Evolutionary conservation across 257 asterid genomes (phyloP), one percentile per base, ranked within the genome.

Genomic region (Solanum appendiculatum): DNA sequence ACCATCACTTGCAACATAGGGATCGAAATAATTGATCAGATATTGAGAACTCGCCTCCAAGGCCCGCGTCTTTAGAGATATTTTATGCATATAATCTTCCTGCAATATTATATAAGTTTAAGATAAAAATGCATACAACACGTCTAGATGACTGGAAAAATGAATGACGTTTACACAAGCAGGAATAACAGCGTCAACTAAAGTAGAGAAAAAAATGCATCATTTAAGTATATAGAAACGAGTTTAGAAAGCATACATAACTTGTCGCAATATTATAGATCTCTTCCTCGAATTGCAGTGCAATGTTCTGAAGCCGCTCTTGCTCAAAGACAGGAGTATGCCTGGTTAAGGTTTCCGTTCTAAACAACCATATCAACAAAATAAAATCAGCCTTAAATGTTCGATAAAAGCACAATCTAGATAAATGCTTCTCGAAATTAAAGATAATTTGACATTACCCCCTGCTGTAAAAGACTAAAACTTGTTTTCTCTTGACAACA

Each of bases 291-390:
- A 93, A 92, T 90, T 94, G 90, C 77, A 93, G 86, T 58, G 97
- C 94, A 88, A 93, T 94, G 77, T 95, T 93, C 86, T 91, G 92
- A n/a, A 95, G 97, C 89, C 93, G 94, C 75, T 92, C 98, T 88
- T 88, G 92, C 72, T 93, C 94, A 90, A 93, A 89, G 90, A 88
- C 87, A 86, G 98, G 98, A 86, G 93, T 94, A 90, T 94, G 95
- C 89, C 96, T 90, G 94, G 92, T 94, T 93, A 96, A 90, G 37
- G 93, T 92, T 51, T 94, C 95, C 94, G 94, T 90, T 91, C 98
- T 97, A 86, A 85, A 83, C 27, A 78, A 36, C 5, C 64, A 58
- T 88, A 75, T 78, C 82, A 36, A 40, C 21, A 23, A 21, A 37
- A 23, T 15, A 4, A 70, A 20, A 33, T 37, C 86, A 60, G 23